Evolutionary conservation across 1,139 yeast species (phyloP).

Genomic region (Debaryomyces nepalensis): DNA sequence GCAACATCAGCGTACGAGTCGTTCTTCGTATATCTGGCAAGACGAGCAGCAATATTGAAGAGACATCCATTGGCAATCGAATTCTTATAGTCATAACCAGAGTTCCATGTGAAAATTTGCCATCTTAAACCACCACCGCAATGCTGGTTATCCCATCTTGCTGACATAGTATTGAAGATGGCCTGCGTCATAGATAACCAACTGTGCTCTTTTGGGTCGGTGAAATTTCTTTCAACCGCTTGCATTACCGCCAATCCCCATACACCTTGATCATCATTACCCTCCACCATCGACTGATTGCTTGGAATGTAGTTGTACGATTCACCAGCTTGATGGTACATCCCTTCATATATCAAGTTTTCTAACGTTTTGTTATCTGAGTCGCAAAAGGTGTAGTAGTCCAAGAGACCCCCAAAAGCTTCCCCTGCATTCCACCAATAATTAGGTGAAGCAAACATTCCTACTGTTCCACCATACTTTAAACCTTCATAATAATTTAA

Average conservation of each 20-base stretch:
- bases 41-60: constrained; percentile 77
- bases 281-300: constrained; percentile 66
- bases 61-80: constrained; percentile 78
- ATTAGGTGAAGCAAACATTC: constrained; percentile 62
- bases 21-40: constrained; percentile 72
- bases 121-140: constrained; percentile 85
- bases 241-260: constrained; percentile 68
- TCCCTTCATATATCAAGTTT: constrained; percentile 41
- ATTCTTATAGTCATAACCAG: constrained; percentile 81
- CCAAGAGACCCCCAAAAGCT: constrained; percentile 65
- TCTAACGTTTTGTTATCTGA: constrained; percentile 47
- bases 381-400: constrained; percentile 55
- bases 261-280: constrained; percentile 75
- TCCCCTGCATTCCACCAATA: constrained; percentile 80
- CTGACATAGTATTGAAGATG: constrained; percentile 73
- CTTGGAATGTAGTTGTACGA: constrained; percentile 58
- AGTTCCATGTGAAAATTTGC: constrained; percentile 80
- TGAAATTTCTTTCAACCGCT: constrained; percentile 65
- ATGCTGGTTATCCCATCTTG: constrained; percentile 67
- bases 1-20: constrained; percentile 68
- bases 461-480: constrained; percentile 59
- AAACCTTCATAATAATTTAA: constrained; percentile 62
- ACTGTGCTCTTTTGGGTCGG: constrained; percentile 54
- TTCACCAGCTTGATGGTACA: constrained; percentile 58
- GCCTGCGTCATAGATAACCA: constrained; percentile 80